phyloP scores from a whole-genome alignment of 1,284 basidiomycete genomes.

The Blastosporella zonata region DNA sequence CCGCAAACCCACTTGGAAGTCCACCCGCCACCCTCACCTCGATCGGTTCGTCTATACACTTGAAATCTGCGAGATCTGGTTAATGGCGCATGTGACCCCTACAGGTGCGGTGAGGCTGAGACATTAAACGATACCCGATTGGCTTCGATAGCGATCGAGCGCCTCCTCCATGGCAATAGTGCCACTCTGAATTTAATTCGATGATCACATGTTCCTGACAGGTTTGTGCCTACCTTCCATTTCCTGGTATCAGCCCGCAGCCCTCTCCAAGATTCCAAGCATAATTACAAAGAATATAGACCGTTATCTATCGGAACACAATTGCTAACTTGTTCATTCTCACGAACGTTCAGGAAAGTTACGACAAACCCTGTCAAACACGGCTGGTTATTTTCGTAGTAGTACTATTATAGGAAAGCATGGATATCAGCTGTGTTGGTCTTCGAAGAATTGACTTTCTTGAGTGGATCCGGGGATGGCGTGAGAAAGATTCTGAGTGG shows the following conservation, averaged over 20 bases:
- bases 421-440: not conserved
- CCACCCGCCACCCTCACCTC: not conserved
- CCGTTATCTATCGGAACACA: conserved; percentile 1
- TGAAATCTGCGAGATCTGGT: not conserved
- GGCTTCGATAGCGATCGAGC: conserved; percentile 9
- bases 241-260: conserved; percentile 1
- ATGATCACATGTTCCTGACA: conserved; percentile 10
- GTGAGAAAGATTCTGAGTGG: conserved; percentile 5
- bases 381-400: not conserved
- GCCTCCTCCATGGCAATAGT: not conserved
- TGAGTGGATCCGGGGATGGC: not conserved
- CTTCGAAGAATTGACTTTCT: not conserved
- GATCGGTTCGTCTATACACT: not conserved
- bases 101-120: too few relatives aligned
- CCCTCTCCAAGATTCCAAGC: not conserved
- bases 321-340: conserved; percentile 1
- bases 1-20: not conserved
- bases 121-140: conserved; percentile 7
- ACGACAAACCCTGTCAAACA: not conserved
- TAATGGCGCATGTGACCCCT: not conserved
- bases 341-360: conserved; percentile 7
- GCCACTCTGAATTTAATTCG: conserved; percentile 5
- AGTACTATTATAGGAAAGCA: not conserved
- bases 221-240: conserved; percentile 6
- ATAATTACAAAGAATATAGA: not conserved